Evolutionary conservation across 2,329 filamentous ascomycete species (phyloP), one percentile per base, ranked within the genome.

Genomic region (Cryphonectria nitschkei): DNA sequence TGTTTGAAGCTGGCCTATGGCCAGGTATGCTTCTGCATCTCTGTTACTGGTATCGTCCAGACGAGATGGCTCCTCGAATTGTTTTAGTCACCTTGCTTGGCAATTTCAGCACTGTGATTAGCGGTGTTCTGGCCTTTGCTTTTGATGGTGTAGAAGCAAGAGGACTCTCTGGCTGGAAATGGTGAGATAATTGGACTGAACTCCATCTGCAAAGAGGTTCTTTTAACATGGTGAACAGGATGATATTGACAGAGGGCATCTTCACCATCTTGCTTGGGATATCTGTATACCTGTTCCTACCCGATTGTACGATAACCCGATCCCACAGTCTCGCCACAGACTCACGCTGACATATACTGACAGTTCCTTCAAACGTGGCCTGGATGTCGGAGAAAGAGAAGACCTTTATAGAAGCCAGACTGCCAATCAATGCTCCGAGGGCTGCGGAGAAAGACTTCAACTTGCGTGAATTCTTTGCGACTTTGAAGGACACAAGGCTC

Each of bases 261-360:
- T 58, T 58, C n/a, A 58, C 54, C 54, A 13, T 58, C 3, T 14
- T 58, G 9, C 54, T 58, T 32, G 54, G 54, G 11, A 58, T 85
- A 4, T 75, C 81, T 6, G 82, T 88, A 16, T 87, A 84, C 78
- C 87, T 89, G 67, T 68, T 85, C 0, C 79, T 89, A 0, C 86
- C 86, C 0, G 85, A 89, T 73, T 87, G 84, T 85, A 75, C 74
- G 80, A 69, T n/a, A 26, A 26, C 1, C 22, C 34, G n/a, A 22
- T 14, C 46, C 1, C 29, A 9, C 26, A 3, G n/a, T 56, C 14
- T 37, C 26, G 41, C 43, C n/a, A 46, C 14, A 61, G 6, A 0
- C 9, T 9, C 19, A 68, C 80, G 19, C 60, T 29, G 67, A 65
- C 52, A 39, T 67, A 6, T 68, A 1, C 60, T 19, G 52, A 84